Base-by-base conservation (phyloP, 768 basidiomycete genomes). In the Termitomyces bulborhizus region DNA sequence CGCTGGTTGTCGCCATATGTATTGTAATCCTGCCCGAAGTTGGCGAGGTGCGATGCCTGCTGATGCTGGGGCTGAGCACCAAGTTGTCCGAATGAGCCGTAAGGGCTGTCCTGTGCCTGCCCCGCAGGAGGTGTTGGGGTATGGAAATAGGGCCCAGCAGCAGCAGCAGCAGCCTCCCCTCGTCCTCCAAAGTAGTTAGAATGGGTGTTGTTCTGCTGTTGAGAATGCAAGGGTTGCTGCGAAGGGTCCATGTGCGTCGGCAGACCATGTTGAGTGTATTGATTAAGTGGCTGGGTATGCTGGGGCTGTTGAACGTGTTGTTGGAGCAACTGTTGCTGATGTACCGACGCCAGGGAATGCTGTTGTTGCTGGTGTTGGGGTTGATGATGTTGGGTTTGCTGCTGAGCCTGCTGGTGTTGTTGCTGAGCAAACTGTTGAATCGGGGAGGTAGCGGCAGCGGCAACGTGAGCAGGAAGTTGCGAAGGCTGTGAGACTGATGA, bases 111-210 rank as follows among this genome's bases (percentile, higher is more conserved):
- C 55, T 89, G 88, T 16, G 73, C 71, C 62, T 85, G 85, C 3
- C 69, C 67, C 27, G 81, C 83, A 54, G 89, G 88, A 21, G 89
- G 90, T 3, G 90, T 91, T 7, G 86, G 81, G 0, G 85, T 76
- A 63, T 91, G 86, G 77, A 88, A 89, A 68, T 89, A 90, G 4
- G 85, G 85, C 27, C 67, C 69, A 4, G 55, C 21, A 21, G 71
- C 53, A 9, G 71, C 61, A 24, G 71, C 61, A 24, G 70, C 62
- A 3, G 77, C 67, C 7, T 89, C 85, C 11, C 77, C 76, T 63
- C 87, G 86, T 51, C 88, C 55, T 31, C 55, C 78, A 76, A 87
- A 89, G 65, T 88, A 90, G 53, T 65, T 80, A 6, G 81, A 76
- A 56, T 81, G 78, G 1, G 69, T 68, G n/a, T 70, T 64, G 46